A percentile compares a stretch with the other conserved stretches of the same genome.
These are phyloP conservation scores for Nakazawaea pomicola DNA, from an alignment of 805 yeast species.

Conservation along the genomic window DNA sequence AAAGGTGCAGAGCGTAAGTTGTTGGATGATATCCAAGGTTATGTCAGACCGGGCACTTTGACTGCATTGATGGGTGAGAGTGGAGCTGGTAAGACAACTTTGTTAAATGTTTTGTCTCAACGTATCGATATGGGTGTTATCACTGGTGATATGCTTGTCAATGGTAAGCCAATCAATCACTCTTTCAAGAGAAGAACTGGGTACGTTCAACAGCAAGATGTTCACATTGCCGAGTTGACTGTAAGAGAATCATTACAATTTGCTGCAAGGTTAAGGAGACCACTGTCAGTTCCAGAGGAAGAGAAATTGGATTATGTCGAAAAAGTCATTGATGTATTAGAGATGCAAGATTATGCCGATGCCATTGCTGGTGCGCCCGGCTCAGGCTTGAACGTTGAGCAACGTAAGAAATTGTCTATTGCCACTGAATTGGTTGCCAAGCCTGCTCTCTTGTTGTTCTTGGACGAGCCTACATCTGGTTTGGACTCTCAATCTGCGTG, in stretches of 20 bases:
- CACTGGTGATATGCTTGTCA: slow-evolving; percentile 43
- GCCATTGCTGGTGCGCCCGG: slow-evolving; percentile 37
- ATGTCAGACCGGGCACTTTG: slow-evolving; percentile 33
- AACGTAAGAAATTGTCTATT: slow-evolving; percentile 37
- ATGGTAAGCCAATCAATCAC: slow-evolving; percentile 35
- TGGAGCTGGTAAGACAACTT: slow-evolving; percentile 48
- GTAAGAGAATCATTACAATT: slow-evolving; percentile 42
- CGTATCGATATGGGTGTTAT: slow-evolving; percentile 41
- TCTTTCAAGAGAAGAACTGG: slow-evolving; percentile 43
- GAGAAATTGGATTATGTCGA: slow-evolving; percentile 40
- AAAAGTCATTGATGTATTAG: slow-evolving; percentile 34
- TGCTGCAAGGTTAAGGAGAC: slow-evolving; percentile 36
- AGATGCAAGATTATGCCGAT: slow-evolving; percentile 40
- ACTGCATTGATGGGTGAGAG: slow-evolving; percentile 44
- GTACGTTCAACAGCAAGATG: slow-evolving; percentile 50
- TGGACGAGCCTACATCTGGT: slow-evolving; percentile 53
- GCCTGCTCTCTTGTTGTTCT: slow-evolving; percentile 39
- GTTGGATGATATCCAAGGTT: slow-evolving; percentile 24
- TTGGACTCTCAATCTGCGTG: slow-evolving; percentile 48
- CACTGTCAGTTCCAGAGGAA: slow-evolving; percentile 27
- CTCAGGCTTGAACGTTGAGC: slow-evolving; percentile 37
- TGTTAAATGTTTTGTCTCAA: slow-evolving; percentile 41
- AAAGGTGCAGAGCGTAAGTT: slow-evolving; percentile 19
- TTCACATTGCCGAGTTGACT: slow-evolving; percentile 39
- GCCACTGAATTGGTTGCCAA: slow-evolving; percentile 45